Percentiles rank a stretch among this genome's conserved stretches.
phyloP scores from a whole-genome alignment of 352 stramenopile species.

The Phytophthora tentaculata region DNA sequence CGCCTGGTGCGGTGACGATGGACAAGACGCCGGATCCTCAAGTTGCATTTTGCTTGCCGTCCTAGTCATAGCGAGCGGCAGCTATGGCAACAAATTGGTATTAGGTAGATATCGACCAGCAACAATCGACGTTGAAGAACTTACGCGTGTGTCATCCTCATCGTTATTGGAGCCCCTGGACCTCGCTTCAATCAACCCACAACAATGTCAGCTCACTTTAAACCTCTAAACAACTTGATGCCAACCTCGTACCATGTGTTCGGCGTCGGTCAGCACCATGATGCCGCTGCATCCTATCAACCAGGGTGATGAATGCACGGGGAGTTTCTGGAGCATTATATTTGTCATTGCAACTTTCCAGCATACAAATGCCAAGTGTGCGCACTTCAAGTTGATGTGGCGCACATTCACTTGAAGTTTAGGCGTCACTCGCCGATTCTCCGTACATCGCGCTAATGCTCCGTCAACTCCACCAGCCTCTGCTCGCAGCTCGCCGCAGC shows the following conservation, averaged over 20 bases:
- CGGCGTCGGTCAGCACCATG: constrained; percentile 8
- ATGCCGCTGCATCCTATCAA: constrained; percentile 32
- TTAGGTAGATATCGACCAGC: constrained; percentile 14
- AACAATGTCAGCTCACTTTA: constrained; percentile 4
- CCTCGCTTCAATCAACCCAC: constrained; percentile 16
- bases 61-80: constrained; percentile 12
- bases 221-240: neutral
- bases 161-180: constrained; percentile 22
- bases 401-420: constrained; percentile 45
- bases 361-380: constrained; percentile 30
- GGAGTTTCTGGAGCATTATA: constrained; percentile 27
- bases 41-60: constrained; percentile 49
- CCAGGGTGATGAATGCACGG: constrained; percentile 7
- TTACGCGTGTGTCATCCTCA: constrained; percentile 23
- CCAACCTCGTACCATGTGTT: constrained; percentile 12
- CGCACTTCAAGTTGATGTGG: constrained; percentile 40
- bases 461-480: constrained; percentile 34
- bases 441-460: constrained; percentile 24
- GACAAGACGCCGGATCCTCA: too few relatives aligned
- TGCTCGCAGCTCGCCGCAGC: constrained; percentile 21
- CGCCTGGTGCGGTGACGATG: constrained; percentile 48
- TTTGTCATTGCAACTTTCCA: constrained; percentile 1
- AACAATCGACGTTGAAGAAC: neutral
- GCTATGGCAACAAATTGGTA: constrained; percentile 13
- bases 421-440: constrained; percentile 14